Conservation (phyloP, 331 rosid species). For the Malus hybrid region DNA sequence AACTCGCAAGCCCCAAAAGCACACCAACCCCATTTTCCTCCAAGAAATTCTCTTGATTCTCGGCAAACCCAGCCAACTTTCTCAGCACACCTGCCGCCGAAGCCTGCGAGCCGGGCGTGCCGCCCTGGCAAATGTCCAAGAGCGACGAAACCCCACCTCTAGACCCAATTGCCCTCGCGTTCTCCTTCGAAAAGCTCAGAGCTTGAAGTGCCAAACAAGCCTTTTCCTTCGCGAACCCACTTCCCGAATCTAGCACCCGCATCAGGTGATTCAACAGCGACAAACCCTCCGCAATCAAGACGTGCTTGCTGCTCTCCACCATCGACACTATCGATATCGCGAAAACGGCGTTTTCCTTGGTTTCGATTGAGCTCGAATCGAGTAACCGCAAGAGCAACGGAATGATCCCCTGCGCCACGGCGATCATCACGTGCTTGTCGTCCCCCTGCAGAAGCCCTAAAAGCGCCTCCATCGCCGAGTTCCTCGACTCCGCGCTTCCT, state of each 20-base stretch:
- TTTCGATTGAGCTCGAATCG: constrained; percentile 51
- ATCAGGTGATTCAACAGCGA: constrained; percentile 63
- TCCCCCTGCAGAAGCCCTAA: constrained; percentile 44
- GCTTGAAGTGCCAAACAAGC: constrained; percentile 74
- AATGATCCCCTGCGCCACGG: constrained; percentile 84
- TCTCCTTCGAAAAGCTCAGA: constrained; percentile 57
- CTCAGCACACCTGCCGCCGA: constrained; percentile 72
- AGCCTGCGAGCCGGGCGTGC: constrained; percentile 86
- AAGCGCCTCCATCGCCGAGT: constrained; percentile 54
- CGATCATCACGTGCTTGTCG: constrained; percentile 80
- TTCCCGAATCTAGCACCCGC: constrained; percentile 74
- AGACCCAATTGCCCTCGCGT: constrained; percentile 76
- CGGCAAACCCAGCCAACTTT: constrained; percentile 53
- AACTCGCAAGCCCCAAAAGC: constrained; percentile 52
- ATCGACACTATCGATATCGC: constrained; percentile 68
- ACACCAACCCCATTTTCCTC: constrained; percentile 74
- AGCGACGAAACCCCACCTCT: constrained; percentile 85
- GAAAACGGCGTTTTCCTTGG: constrained; percentile 64
- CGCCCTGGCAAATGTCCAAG: constrained; percentile 76
- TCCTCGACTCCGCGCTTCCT: constrained; percentile 53
- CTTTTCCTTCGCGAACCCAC: constrained; percentile 68
- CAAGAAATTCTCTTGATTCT: constrained; percentile 53
- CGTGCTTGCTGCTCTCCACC: constrained; percentile 56
- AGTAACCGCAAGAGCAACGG: constrained; percentile 66
- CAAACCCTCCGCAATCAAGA: constrained; percentile 66